phyloP scores from a whole-genome alignment of 768 basidiomycete genomes.

The Glaciozyma martinii region DNA sequence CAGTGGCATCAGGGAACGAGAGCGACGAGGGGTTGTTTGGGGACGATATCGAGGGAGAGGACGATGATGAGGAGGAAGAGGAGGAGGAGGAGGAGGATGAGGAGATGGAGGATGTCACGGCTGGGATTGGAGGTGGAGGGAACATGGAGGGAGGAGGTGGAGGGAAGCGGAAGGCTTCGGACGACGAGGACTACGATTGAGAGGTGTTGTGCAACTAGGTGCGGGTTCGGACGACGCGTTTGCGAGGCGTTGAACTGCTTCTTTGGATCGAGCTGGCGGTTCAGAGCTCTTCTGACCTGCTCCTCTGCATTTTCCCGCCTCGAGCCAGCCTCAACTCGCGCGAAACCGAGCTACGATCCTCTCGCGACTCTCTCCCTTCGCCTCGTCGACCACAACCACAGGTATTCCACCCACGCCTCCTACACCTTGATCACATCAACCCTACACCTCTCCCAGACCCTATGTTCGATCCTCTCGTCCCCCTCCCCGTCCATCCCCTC shows the following conservation, averaged over 20 bases:
- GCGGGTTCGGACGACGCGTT: too few species aligned
- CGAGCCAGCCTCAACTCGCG: too few species aligned
- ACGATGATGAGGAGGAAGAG: constrained; percentile 39
- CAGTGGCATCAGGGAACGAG: constrained; percentile 18
- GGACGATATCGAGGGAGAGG: constrained; percentile 34
- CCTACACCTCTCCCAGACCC: constrained; percentile 41
- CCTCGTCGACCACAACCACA: neutral
- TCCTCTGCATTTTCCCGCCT: too few species aligned
- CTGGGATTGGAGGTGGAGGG: neutral
- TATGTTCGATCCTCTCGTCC: constrained; percentile 37
- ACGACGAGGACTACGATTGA: constrained; percentile 28
- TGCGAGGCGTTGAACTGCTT: too few species aligned
- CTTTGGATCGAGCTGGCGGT: too few species aligned
- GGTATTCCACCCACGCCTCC: neutral
- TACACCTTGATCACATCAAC: constrained; percentile 43
- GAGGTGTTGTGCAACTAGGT: neutral
- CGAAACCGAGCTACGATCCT: too few species aligned
- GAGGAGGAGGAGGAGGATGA: constrained; percentile 23
- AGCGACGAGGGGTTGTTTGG: constrained; percentile 35
- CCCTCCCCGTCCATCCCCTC: constrained; percentile 7
- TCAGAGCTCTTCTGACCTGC: too few species aligned
- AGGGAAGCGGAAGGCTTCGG: constrained; percentile 21
- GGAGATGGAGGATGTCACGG: constrained; percentile 29
- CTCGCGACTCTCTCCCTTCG: too few species aligned
- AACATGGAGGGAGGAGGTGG: constrained; percentile 1